These are phyloP conservation scores for Nemania abortiva DNA, from an alignment of 2,329 filamentous ascomycete genomes.

Conservation along the genomic window DNA sequence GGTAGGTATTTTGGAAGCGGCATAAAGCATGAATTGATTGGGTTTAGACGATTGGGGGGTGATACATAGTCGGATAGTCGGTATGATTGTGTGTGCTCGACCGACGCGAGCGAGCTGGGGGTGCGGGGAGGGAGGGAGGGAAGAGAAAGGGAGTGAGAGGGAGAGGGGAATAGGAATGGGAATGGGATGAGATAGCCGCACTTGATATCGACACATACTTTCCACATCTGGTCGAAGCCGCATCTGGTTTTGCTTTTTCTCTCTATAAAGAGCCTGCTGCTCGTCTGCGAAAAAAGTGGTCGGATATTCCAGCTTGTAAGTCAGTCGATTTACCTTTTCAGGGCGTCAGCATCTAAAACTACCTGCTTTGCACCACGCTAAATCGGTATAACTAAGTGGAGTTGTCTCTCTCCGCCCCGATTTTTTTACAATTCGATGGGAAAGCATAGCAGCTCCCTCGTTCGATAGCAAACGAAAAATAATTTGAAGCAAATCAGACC, in stretches of 20 bases:
- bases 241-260: conserved; percentile 12
- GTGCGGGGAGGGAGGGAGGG: conserved; percentile 13
- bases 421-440: conserved; percentile 24
- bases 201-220: not conserved
- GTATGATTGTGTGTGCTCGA: conserved; percentile 18
- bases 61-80: conserved; percentile 20
- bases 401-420: conserved; percentile 17
- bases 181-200: too few relatives aligned
- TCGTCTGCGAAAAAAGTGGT: not conserved
- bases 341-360: not conserved
- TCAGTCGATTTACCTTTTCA: not conserved
- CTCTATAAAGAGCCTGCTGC: conserved; percentile 22
- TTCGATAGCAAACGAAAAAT: conserved; percentile 28
- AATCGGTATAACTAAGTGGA: conserved; percentile 33
- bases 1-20: conserved; percentile 22
- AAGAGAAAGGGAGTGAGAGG: not conserved
- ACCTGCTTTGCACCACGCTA: conserved; percentile 12
- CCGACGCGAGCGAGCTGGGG: conserved; percentile 19
- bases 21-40: conserved; percentile 34
- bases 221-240: conserved; percentile 1
- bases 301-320: not conserved
- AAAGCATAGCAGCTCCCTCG: conserved; percentile 24
- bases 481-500: conserved; percentile 32
- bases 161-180: not conserved
- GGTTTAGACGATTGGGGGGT: conserved; percentile 20